Conservation (phyloP, 1,139 yeast genomes). For the Debaryomyces subglobosus region DNA sequence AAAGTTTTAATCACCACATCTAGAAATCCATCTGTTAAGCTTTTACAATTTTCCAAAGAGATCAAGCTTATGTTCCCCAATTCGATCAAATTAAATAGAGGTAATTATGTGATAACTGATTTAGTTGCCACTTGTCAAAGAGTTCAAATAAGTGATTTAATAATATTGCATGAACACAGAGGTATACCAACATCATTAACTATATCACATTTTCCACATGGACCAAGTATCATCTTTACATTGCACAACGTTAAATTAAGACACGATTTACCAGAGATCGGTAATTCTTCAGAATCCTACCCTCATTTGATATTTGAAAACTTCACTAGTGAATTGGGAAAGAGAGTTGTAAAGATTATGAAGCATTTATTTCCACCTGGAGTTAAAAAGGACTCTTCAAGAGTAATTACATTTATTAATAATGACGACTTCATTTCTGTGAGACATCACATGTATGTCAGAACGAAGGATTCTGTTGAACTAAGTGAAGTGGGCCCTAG, state of each 20-base stretch:
- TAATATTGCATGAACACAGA: conserved; percentile 91
- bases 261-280: conserved; percentile 86
- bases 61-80: conserved; percentile 88
- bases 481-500: conserved; percentile 98
- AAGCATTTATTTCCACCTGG: conserved; percentile 97
- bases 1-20: conserved; percentile 90
- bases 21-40: conserved; percentile 82
- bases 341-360: conserved; percentile 76
- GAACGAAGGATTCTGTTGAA: conserved; percentile 86
- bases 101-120: conserved; percentile 85
- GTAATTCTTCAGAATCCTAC: conserved; percentile 86
- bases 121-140: conserved; percentile 80
- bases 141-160: conserved; percentile 73
- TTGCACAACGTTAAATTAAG: conserved; percentile 92
- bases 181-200: conserved; percentile 97
- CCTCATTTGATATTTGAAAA: conserved; percentile 95
- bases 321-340: conserved; percentile 81
- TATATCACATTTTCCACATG: conserved; percentile 94
- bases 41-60: conserved; percentile 92
- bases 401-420: conserved; percentile 91
- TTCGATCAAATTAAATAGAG: conserved; percentile 86
- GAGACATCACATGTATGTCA: conserved; percentile 92
- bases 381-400: conserved; percentile 82
- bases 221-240: conserved; percentile 94
- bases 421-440: conserved; percentile 90